phyloP scores from a whole-genome alignment of 2,329 filamentous ascomycete genomes.

The Arthroderma uncinatum region DNA sequence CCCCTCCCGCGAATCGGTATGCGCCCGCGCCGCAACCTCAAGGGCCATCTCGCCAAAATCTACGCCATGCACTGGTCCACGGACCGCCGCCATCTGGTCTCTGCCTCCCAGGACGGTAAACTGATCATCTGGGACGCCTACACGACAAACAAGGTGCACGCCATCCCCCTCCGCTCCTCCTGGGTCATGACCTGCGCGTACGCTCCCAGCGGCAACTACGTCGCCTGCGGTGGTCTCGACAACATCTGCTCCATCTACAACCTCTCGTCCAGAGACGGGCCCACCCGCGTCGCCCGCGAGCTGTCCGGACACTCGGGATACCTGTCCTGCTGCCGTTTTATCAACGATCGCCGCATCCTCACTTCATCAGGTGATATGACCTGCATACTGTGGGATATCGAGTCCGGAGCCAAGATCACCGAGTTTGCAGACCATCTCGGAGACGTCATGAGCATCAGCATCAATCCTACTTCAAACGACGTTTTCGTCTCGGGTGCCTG shows the following conservation, averaged over 20 bases:
- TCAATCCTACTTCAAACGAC: conserved; percentile 98
- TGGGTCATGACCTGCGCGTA: conserved; percentile 99
- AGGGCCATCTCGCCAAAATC: conserved; percentile 97
- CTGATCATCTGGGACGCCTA: conserved; percentile 99
- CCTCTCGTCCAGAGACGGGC: conserved; percentile 91
- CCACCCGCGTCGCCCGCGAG: conserved; percentile 88
- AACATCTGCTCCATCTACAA: conserved; percentile 99
- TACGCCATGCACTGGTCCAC: conserved; percentile 99
- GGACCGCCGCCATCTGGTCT: conserved; percentile 91
- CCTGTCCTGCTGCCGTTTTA: conserved; percentile 95
- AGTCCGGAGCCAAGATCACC: conserved; percentile 91
- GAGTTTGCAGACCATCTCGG: conserved; percentile 97
- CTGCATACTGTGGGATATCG: conserved; percentile 99
- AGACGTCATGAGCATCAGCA: conserved; percentile 99
- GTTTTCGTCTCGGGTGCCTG: conserved; percentile 99
- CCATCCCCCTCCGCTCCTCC: conserved; percentile 89
- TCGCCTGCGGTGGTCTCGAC: conserved; percentile 94
- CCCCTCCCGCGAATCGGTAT: conserved; percentile 85
- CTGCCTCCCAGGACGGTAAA: conserved; percentile 96
- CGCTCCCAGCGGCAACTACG: conserved; percentile 94
- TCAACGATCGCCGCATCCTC: conserved; percentile 94
- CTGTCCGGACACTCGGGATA: conserved; percentile 95
- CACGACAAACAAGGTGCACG: conserved; percentile 98
- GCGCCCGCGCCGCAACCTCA: conserved; percentile 93
- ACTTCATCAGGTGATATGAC: conserved; percentile 99